These are phyloP conservation scores for Tulasnella sp. DNA, from an alignment of 768 basidiomycete species.

Conservation along the genomic window DNA sequence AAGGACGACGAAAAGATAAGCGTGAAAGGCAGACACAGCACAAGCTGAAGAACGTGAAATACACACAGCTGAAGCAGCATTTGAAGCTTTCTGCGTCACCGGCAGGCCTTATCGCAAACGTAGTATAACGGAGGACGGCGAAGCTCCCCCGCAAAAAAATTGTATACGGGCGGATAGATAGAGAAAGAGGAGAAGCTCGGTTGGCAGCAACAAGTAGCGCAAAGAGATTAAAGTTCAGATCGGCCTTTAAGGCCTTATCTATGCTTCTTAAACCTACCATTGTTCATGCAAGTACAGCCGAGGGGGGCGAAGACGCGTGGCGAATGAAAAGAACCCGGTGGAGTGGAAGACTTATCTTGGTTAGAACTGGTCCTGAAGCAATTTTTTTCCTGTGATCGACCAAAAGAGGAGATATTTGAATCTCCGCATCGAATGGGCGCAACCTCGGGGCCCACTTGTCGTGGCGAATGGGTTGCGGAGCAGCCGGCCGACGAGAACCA, in stretches of 20 bases:
- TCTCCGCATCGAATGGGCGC: background rate
- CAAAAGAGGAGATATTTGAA: too few species aligned
- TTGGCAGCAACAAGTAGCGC: background rate
- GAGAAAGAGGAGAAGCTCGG: background rate
- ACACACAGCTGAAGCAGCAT: background rate
- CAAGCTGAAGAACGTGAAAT: background rate
- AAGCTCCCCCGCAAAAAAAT: background rate
- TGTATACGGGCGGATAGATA: background rate
- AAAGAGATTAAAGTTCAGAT: background rate
- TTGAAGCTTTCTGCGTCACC: background rate
- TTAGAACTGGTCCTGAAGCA: too few species aligned
- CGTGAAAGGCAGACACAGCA: background rate
- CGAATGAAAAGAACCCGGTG: background rate
- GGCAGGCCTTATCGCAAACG: background rate
- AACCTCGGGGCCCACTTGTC: too few species aligned
- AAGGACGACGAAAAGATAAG: background rate
- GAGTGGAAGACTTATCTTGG: background rate
- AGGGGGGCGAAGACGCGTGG: background rate
- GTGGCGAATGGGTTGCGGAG: too few species aligned
- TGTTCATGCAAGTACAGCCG: background rate
- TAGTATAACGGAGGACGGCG: background rate
- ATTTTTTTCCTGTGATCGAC: too few species aligned
- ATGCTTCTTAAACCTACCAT: conserved; percentile 1
- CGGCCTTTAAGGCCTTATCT: conserved; percentile 11
- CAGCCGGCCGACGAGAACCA: too few species aligned